Percentiles rank a stretch among this genome's conserved stretches.
These are phyloP conservation scores for Alternaria conjuncta DNA, from an alignment of 2,329 filamentous ascomycete species.

Conservation along the genomic window DNA sequence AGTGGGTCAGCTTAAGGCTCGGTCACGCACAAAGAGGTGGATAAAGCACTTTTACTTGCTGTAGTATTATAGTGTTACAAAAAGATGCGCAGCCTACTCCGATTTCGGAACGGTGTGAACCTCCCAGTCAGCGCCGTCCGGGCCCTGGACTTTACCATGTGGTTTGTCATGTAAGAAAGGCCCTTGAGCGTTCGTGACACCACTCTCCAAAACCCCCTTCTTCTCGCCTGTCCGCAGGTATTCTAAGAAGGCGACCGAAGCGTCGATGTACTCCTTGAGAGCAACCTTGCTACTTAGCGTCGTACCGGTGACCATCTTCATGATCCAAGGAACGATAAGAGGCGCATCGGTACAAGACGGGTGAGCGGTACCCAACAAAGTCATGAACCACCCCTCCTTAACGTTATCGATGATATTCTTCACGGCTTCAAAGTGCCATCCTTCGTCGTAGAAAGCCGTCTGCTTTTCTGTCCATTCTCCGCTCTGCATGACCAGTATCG, in stretches of 20 bases:
- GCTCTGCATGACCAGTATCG: conserved; percentile 68
- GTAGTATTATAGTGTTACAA: background rate
- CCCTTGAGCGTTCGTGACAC: conserved; percentile 50
- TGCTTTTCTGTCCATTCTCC: conserved; percentile 67
- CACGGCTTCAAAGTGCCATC: conserved; percentile 69
- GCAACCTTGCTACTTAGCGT: conserved; percentile 64
- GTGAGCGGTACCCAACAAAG: conserved; percentile 57
- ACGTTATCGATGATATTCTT: conserved; percentile 60
- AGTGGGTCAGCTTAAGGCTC: background rate
- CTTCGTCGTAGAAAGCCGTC: conserved; percentile 65
- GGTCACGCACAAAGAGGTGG: background rate
- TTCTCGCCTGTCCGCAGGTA: conserved; percentile 53
- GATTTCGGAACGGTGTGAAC: conserved; percentile 2
- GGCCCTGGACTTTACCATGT: conserved; percentile 1
- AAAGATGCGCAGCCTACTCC: background rate
- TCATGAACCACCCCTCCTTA: conserved; percentile 57
- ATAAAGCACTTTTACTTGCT: background rate
- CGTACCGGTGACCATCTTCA: conserved; percentile 67
- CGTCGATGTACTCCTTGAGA: conserved; percentile 65
- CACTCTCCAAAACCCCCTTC: conserved; percentile 58
- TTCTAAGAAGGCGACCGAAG: conserved; percentile 64
- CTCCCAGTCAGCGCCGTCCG: conserved; percentile 9
- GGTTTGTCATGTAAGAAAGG: conserved; percentile 1
- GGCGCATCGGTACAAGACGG: conserved; percentile 72
- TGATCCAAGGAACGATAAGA: conserved; percentile 66